Evolutionary conservation across 257 asterid genomes (phyloP).

Genomic region (Datura wrightii): DNA sequence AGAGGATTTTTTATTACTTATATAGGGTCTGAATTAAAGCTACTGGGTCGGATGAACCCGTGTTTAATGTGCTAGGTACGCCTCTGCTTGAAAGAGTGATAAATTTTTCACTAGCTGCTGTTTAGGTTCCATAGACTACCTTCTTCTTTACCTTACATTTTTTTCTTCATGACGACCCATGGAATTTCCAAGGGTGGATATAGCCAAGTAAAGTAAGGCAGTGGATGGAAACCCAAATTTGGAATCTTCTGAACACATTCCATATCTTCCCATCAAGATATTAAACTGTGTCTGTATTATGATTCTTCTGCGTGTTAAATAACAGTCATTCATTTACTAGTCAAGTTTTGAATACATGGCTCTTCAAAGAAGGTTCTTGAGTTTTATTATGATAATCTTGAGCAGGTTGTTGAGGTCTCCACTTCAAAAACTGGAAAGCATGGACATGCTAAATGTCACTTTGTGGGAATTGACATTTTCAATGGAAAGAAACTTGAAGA

Average conservation of each 20-base stretch:
- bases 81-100: background rate
- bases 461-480: conserved; percentile 59
- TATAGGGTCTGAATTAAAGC: too few species aligned
- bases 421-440: conserved; percentile 67
- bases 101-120: background rate
- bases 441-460: conserved; percentile 67
- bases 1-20: too few species aligned
- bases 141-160: background rate
- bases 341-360: background rate
- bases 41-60: too few species aligned
- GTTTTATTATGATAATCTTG: background rate
- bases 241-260: background rate
- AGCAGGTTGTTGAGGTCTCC: conserved; percentile 65
- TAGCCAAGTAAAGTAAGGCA: background rate
- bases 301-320: background rate
- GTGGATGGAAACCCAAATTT: background rate
- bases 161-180: background rate
- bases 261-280: background rate
- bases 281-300: background rate
- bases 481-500: conserved; percentile 61
- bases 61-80: too few species aligned
- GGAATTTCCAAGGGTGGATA: background rate
- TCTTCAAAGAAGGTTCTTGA: background rate
- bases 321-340: background rate
- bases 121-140: background rate